Conservation (phyloP, 2,329 filamentous ascomycete species). For the Annulohypoxylon truncatum region DNA sequence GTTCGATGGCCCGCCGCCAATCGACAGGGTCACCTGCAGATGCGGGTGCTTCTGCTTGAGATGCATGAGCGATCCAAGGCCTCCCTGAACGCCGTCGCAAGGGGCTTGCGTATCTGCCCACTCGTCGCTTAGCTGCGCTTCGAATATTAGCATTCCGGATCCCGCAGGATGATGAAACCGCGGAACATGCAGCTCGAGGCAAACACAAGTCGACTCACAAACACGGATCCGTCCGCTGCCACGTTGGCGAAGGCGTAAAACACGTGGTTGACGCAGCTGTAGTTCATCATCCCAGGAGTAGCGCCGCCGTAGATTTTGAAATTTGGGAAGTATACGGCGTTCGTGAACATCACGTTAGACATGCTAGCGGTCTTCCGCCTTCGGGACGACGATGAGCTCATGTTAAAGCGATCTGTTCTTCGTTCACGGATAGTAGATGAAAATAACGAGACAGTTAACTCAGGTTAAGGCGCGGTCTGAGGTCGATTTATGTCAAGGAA, state of each 20-base stretch:
- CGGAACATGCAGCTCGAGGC: constrained; percentile 10
- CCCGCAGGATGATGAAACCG: constrained; percentile 20
- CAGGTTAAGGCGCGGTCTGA: constrained; percentile 5
- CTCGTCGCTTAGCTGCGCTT: constrained; percentile 78
- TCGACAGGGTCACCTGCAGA: constrained; percentile 79
- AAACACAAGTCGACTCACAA: constrained; percentile 65
- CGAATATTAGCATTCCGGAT: constrained; percentile 20
- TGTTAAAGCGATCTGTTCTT: constrained; percentile 33
- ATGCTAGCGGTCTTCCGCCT: constrained; percentile 60
- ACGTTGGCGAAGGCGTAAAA: constrained; percentile 87
- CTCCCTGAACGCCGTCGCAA: constrained; percentile 77
- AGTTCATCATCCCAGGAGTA: constrained; percentile 78
- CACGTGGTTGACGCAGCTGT: constrained; percentile 81
- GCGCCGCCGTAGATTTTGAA: constrained; percentile 78
- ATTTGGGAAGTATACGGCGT: constrained; percentile 89
- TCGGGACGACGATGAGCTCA: constrained; percentile 57
- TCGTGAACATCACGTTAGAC: constrained; percentile 69
- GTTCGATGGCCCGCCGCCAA: constrained; percentile 75
- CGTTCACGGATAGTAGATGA: background rate
- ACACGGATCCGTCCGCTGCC: constrained; percentile 76
- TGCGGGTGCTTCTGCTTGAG: constrained; percentile 77
- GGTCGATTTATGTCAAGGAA: constrained; percentile 24
- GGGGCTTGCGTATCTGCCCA: constrained; percentile 79
- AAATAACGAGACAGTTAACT: constrained; percentile 3
- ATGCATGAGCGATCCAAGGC: constrained; percentile 77